Base-by-base conservation (phyloP, 352 stramenopile species). In the Phytopythium aichiense region DNA sequence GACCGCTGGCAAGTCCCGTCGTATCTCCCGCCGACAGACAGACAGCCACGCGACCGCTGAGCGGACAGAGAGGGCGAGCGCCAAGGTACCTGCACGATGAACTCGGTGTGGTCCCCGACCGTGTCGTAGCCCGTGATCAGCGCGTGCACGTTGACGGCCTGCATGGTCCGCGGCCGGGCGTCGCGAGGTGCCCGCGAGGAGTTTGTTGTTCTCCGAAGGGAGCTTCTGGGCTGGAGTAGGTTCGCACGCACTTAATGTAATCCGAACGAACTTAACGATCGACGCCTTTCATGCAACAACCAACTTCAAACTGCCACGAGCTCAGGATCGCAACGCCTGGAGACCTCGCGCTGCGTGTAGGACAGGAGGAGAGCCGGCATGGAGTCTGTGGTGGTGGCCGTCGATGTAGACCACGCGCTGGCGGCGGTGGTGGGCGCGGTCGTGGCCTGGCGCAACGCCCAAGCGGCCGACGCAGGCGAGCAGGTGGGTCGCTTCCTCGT, bases 91-190 rank as follows among this genome's bases (percentile, higher is more conserved):
- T 94, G 81, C 31, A 89, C 75, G 60, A 91, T 74, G 69, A 91
- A 94, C 76, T 94, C 84, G 46, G 84, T 94, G 79, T 94, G 84
- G 72, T 94, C 84, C 52, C 81, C 84, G 37, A 94, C 82, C 28
- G 81, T 89, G 65, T 94, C 81, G 69, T 90, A 87, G 71, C 81
- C 76, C 64, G 84, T 91, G 66, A 94, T 85, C 35, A 92, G 70
- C 70, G 84, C 82, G 65, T 77, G 89, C 55, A 92, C 78, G 68
- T 91, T 91, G 54, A 92, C 73, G 68, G 87, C 77, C 68, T 72
- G 73, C 71, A 82, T 80, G 55, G 20, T 54, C 48, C 13, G 15
- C 35, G 46, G 46, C 11, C 46, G 46, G 45, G 7, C 42, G 18
- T 45, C 40, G 40, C 42, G 42, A n/a, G 42, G 8, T 49, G 42